These are phyloP conservation scores for Neocatenulostroma microsporum DNA, from an alignment of 2,329 filamentous ascomycete species.

Conservation along the genomic window DNA sequence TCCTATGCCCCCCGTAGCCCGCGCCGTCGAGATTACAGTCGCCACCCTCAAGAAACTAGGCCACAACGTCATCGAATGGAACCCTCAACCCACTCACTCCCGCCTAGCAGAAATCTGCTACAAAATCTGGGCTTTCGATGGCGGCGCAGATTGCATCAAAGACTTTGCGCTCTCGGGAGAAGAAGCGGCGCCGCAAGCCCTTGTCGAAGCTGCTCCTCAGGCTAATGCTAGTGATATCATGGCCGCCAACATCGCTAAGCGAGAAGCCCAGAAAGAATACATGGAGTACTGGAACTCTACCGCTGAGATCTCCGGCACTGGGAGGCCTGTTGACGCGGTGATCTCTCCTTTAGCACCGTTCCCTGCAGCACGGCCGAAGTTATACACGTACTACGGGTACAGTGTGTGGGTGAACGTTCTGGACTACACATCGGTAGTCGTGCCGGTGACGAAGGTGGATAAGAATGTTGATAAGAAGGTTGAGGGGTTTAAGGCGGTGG, in stretches of 20 bases:
- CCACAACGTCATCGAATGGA: slow-evolving; percentile 54
- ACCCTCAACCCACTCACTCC: slow-evolving; percentile 44
- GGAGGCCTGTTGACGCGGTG: slow-evolving; percentile 46
- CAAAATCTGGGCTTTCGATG: slow-evolving; percentile 40
- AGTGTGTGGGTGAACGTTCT: slow-evolving; percentile 45
- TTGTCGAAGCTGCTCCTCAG: slow-evolving; percentile 32
- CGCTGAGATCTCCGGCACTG: slow-evolving; percentile 40
- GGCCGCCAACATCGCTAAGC: slow-evolving; percentile 45
- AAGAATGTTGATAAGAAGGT: slow-evolving; percentile 42
- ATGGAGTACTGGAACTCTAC: slow-evolving; percentile 59
- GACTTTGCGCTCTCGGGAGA: slow-evolving; percentile 52
- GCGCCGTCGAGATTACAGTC: slow-evolving; percentile 47
- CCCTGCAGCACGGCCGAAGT: slow-evolving; percentile 41
- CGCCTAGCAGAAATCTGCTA: slow-evolving; percentile 30
- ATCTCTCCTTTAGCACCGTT: slow-evolving; percentile 46
- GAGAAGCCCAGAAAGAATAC: slow-evolving; percentile 51
- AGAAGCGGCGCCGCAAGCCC: slow-evolving; percentile 38
- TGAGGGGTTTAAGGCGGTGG: slow-evolving; percentile 27
- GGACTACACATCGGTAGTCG: slow-evolving; percentile 48
- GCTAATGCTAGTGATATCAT: slow-evolving; percentile 38
- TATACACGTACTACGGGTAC: slow-evolving; percentile 43
- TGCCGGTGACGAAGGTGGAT: slow-evolving; percentile 51
- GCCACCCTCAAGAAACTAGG: slow-evolving; percentile 45
- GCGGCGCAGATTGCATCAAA: slow-evolving; percentile 44
- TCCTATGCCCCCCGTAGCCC: slow-evolving; percentile 50